These are phyloP conservation scores for Cladosporium austrohemisphaericum DNA, from an alignment of 2,329 filamentous ascomycete genomes.

Conservation along the genomic window DNA sequence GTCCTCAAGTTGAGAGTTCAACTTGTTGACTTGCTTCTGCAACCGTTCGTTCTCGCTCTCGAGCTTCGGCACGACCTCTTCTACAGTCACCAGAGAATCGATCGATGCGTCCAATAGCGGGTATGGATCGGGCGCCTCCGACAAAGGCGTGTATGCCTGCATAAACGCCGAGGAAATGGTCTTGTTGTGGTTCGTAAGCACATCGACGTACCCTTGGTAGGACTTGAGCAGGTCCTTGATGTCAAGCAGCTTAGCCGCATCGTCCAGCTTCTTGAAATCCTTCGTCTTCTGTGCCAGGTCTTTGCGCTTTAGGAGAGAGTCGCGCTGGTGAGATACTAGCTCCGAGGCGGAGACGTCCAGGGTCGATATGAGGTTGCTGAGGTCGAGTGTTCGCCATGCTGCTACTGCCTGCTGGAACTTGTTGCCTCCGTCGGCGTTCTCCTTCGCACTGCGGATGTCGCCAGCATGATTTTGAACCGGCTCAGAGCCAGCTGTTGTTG, in stretches of 20 bases:
- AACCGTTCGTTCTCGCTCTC: slow-evolving; percentile 84
- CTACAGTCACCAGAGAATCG: slow-evolving; percentile 84
- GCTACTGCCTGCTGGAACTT: slow-evolving; percentile 97
- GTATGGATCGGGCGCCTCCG: slow-evolving; percentile 94
- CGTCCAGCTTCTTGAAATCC: slow-evolving; percentile 91
- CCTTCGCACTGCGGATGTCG: slow-evolving; percentile 16
- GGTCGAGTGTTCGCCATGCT: slow-evolving; percentile 90
- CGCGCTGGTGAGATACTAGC: slow-evolving; percentile 86
- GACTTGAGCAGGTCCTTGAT: slow-evolving; percentile 83
- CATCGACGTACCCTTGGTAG: slow-evolving; percentile 96
- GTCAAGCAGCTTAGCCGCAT: slow-evolving; percentile 78
- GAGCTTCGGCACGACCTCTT: slow-evolving; percentile 87
- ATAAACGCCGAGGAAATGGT: slow-evolving; percentile 89
- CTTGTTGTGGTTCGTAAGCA: slow-evolving; percentile 94
- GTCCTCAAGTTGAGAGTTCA: slow-evolving; percentile 79
- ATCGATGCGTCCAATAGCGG: slow-evolving; percentile 93
- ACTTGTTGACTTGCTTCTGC: slow-evolving; percentile 69
- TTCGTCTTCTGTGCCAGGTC: slow-evolving; percentile 99
- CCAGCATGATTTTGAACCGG: slow-evolving; percentile 12
- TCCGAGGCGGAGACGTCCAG: slow-evolving; percentile 94
- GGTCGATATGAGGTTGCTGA: slow-evolving; percentile 75
- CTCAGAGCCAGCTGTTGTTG: slow-evolving; percentile 8
- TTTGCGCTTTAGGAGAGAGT: slow-evolving; percentile 93
- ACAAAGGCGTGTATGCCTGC: slow-evolving; percentile 86
- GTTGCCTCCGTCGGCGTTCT: slow-evolving; percentile 35